phyloP scores from a whole-genome alignment of 2,329 filamentous ascomycete genomes.

The Venturia nashicola region DNA sequence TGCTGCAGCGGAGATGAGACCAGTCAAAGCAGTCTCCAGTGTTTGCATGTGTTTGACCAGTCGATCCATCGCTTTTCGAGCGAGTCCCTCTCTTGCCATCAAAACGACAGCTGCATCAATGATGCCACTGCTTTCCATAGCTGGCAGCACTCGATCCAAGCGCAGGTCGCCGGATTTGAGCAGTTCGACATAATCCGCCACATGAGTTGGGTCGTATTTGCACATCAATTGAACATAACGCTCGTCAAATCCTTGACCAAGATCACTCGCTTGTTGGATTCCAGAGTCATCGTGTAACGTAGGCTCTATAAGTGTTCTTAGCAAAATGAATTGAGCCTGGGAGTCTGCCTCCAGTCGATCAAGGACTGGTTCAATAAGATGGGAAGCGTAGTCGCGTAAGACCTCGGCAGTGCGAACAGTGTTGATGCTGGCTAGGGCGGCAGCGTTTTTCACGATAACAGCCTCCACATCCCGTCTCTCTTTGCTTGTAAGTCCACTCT shows the following conservation, averaged over 20 bases:
- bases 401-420: slow-evolving; percentile 52
- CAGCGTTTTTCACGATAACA: slow-evolving; percentile 53
- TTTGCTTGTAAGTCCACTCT: slow-evolving; percentile 50
- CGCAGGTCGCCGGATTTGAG: slow-evolving; percentile 67
- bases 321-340: slow-evolving; percentile 61
- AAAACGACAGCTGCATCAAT: slow-evolving; percentile 88
- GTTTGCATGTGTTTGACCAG: slow-evolving; percentile 70
- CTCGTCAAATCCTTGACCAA: slow-evolving; percentile 55
- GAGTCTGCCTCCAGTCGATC: slow-evolving; percentile 47
- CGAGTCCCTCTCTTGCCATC: slow-evolving; percentile 77
- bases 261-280: not conserved
- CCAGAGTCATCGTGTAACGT: slow-evolving; percentile 12
- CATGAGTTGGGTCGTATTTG: slow-evolving; percentile 65
- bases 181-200: slow-evolving; percentile 70
- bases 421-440: slow-evolving; percentile 55
- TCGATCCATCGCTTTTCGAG: slow-evolving; percentile 71
- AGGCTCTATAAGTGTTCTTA: slow-evolving; percentile 64
- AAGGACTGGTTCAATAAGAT: slow-evolving; percentile 56
- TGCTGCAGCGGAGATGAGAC: slow-evolving; percentile 52
- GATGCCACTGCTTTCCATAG: slow-evolving; percentile 79
- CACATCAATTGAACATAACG: slow-evolving; percentile 88
- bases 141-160: slow-evolving; percentile 68
- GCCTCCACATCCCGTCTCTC: slow-evolving; percentile 60
- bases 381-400: slow-evolving; percentile 47
- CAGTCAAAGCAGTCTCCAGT: slow-evolving; percentile 65